Conservation (phyloP, 441 rosid species). For the Kokia cookei region DNA sequence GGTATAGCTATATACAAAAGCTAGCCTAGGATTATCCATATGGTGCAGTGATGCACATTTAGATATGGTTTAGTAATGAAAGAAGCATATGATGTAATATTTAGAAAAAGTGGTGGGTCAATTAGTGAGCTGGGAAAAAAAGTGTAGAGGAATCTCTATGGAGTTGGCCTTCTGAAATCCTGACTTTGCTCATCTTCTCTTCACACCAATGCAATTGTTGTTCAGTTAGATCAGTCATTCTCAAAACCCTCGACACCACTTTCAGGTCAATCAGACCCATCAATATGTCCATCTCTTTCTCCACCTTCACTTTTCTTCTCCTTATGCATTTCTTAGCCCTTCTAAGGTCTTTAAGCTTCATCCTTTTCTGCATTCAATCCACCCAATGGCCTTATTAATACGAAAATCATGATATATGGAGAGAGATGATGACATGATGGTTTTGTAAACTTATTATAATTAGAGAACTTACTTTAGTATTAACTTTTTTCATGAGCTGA, state of each 20-base stretch:
- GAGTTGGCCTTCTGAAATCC: constrained; percentile 55
- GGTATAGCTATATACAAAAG: constrained; percentile 21
- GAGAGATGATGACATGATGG: no score
- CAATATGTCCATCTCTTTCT: constrained; percentile 77
- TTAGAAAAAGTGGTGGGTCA: constrained; percentile 27
- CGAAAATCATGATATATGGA: neutral
- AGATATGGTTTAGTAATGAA: constrained; percentile 35
- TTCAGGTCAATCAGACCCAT: constrained; percentile 86
- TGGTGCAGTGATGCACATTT: no score
- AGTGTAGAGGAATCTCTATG: constrained; percentile 87
- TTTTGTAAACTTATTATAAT: neutral
- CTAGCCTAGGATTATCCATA: constrained; percentile 11
- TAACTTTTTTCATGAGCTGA: constrained; percentile 74
- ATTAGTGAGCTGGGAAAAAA: constrained; percentile 78
- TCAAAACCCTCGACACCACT: constrained; percentile 85
- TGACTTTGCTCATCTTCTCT: constrained; percentile 92
- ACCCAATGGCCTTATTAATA: neutral
- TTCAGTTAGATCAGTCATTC: constrained; percentile 63
- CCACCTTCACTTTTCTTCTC: constrained; percentile 54
- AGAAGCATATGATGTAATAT: neutral
- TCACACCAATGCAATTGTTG: constrained; percentile 90
- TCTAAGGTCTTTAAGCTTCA: constrained; percentile 71
- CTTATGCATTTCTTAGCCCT: constrained; percentile 65
- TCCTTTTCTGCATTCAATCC: constrained; percentile 53
- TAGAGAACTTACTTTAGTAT: constrained; percentile 50